These are phyloP conservation scores for Trematosphaeria pertusa DNA, from an alignment of 2,329 filamentous ascomycete species.

Conservation along the genomic window DNA sequence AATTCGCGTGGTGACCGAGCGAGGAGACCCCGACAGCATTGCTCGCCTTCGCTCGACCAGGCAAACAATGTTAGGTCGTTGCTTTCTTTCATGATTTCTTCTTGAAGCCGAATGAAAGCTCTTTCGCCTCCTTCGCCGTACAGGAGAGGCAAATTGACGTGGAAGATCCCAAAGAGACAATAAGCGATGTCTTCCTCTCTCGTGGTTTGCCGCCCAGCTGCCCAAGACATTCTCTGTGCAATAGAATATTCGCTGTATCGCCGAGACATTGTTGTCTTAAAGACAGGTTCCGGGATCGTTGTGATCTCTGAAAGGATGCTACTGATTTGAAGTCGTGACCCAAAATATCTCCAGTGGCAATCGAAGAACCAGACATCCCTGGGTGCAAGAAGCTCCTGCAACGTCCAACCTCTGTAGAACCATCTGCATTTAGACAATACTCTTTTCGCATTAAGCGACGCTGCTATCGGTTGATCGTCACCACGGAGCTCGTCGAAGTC, in stretches of 20 bases:
- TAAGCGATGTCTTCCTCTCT: constrained; percentile 28
- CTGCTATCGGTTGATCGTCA: background rate
- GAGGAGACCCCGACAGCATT: background rate
- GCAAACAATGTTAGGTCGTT: constrained; percentile 10
- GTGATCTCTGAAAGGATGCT: constrained; percentile 1
- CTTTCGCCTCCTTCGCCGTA: constrained; percentile 22
- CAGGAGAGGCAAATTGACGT: constrained; percentile 22
- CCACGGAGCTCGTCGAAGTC: no score
- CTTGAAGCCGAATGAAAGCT: constrained; percentile 18
- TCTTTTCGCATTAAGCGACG: background rate
- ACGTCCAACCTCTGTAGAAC: constrained; percentile 23
- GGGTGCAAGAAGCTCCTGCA: constrained; percentile 25
- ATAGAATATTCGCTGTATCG: constrained; percentile 1
- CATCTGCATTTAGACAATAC: background rate
- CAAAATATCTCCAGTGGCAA: constrained; percentile 2
- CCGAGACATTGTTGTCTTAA: background rate
- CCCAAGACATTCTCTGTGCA: constrained; percentile 26
- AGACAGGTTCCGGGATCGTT: background rate
- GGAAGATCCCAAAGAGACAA: constrained; percentile 30
- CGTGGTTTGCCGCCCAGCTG: constrained; percentile 22
- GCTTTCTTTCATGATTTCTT: constrained; percentile 14
- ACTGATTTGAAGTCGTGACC: background rate
- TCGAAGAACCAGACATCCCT: constrained; percentile 11
- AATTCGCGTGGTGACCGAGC: constrained; percentile 6
- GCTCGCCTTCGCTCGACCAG: background rate